phyloP scores from a whole-genome alignment of 352 stramenopile genomes.

The Phytophthora niederhauseri region DNA sequence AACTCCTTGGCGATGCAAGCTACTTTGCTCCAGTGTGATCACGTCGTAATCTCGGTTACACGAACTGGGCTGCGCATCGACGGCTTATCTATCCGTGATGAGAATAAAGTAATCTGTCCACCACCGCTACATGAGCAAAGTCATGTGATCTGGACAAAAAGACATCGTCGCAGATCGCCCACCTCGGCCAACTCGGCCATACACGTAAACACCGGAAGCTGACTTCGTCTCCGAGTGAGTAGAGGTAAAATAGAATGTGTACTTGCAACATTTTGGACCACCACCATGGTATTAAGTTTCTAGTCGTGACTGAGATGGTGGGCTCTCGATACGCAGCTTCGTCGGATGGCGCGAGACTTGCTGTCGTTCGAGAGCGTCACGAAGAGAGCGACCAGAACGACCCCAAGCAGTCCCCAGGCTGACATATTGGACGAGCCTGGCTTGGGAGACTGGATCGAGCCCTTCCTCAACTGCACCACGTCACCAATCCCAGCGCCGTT shows the following conservation, averaged over 20 bases:
- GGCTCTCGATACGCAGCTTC: conserved; percentile 17
- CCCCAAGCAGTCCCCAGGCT: conserved; percentile 51
- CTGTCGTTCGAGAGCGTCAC: conserved; percentile 68
- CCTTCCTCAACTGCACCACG: conserved; percentile 38
- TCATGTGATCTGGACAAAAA: background rate
- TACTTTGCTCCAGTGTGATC: too few species aligned
- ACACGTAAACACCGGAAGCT: too few species aligned
- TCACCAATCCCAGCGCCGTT: conserved; percentile 40
- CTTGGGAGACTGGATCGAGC: conserved; percentile 25
- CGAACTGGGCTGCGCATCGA: too few species aligned
- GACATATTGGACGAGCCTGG: conserved; percentile 26
- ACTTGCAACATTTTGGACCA: background rate
- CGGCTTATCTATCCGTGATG: too few species aligned
- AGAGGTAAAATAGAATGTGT: background rate
- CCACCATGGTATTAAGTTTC: background rate
- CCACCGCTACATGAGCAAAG: background rate
- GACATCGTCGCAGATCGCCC: background rate
- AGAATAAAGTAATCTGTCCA: too few species aligned
- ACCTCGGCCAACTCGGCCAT: background rate
- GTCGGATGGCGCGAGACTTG: conserved; percentile 53
- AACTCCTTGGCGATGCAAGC: too few species aligned
- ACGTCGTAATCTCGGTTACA: too few species aligned
- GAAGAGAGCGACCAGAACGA: conserved; percentile 47
- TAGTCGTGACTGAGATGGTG: conserved; percentile 24
- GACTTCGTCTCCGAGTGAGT: too few species aligned